A percentile compares a stretch with the other conserved stretches of the same genome.
These are phyloP conservation scores for Fremontodendron californicum DNA, from an alignment of 345 rosid genomes.

Conservation along the genomic window DNA sequence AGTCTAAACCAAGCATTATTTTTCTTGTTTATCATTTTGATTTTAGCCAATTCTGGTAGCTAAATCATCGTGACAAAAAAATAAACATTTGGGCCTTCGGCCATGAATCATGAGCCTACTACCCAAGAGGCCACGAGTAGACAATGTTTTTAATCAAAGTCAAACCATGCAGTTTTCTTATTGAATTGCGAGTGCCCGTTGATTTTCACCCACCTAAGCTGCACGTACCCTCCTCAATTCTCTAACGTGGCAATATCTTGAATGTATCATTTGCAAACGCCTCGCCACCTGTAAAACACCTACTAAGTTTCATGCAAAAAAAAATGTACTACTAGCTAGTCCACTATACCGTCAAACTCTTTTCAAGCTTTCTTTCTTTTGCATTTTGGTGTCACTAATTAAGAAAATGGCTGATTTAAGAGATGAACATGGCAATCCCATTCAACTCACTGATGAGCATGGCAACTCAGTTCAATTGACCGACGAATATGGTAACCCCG, in stretches of 20 bases:
- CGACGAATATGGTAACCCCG: conserved; percentile 60
- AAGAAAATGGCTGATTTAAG: conserved; percentile 48
- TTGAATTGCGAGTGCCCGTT: too few species aligned
- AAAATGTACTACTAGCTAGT: neutral
- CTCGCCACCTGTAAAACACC: conserved; percentile 13
- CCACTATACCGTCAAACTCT: neutral
- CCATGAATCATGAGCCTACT: too few species aligned
- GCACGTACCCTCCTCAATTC: neutral
- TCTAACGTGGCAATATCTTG: conserved; percentile 14
- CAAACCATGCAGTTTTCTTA: too few species aligned
- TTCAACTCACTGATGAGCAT: conserved; percentile 42
- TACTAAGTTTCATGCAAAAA: neutral
- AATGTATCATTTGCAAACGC: neutral
- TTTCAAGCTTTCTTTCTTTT: neutral
- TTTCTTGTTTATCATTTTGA: too few species aligned
- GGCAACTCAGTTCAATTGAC: conserved; percentile 56
- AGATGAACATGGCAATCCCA: conserved; percentile 56
- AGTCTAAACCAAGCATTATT: too few species aligned
- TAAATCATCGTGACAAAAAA: too few species aligned
- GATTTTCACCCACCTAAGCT: neutral
- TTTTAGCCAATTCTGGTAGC: too few species aligned
- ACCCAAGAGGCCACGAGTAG: too few species aligned
- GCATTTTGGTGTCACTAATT: neutral
- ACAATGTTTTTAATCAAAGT: too few species aligned
- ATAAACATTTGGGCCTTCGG: too few species aligned